Evolutionary conservation across 1,284 basidiomycete species (phyloP), one percentile per base, ranked within the genome.

Genomic region (Naganishia sp.): DNA sequence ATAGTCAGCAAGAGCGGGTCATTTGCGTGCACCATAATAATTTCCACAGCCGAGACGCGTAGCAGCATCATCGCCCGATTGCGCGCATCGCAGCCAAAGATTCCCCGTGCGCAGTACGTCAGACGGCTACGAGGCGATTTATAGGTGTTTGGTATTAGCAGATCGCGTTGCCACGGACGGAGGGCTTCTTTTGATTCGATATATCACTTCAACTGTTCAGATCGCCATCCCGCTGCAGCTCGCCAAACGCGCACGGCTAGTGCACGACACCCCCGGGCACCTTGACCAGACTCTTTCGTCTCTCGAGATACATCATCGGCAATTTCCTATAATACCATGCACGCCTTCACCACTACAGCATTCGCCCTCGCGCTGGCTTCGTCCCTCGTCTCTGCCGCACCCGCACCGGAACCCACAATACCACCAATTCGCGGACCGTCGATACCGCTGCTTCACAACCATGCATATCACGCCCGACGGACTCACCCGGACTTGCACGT

Each of bases 381-480:
- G 23, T 47, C 58, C 7, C 41, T 61, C 58, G 42, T 46, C 21
- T n/a, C 58, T 2, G 58, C 47, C 9, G 58, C 58, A 10, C 58
- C 58, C 11, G 46, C 58, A 50, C 58, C 58, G 32, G 47, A 51
- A 49, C 58, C 58, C 11, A 61, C 58, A 9, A 18, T 28, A 39
- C 58, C 58, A 41, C 58, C 58, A 2, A 61, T 61, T 11, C 47
- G 58, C 7, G 58, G 58, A 47, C 47, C 64, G 4, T 56, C 63
- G 6, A 47, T 69, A 39, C 64, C 64, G 17, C 68, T 69, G 7
- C 35, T 54, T 11, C 65, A 66, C 51, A 69, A 69, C 61, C 58
- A 51, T 11, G 61, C 60, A 2, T 64, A 66, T 23, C 65, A 66
- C 35, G 32, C 68, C 39, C 68, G 58, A n/a, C 60, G 61, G 39